These are phyloP conservation scores for Phialemoniopsis sp. DNA, from an alignment of 2,329 filamentous ascomycete genomes.

Conservation along the genomic window DNA sequence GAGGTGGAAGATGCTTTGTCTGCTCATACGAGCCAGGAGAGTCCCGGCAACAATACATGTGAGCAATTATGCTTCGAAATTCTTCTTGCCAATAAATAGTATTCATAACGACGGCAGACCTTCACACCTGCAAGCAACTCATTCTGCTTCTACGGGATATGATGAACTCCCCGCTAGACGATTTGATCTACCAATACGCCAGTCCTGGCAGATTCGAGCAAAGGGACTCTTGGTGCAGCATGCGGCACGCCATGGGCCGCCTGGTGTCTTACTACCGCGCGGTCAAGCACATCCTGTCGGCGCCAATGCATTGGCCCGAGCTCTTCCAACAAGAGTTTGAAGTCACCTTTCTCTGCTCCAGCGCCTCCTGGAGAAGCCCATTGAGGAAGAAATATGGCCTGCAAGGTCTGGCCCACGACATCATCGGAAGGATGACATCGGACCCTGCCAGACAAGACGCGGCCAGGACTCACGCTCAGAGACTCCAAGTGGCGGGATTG, in stretches of 20 bases:
- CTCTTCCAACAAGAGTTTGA: slow-evolving; percentile 9
- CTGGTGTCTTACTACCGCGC: slow-evolving; percentile 9
- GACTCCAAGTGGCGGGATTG: slow-evolving; percentile 7
- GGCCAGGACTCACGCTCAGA: slow-evolving; percentile 3
- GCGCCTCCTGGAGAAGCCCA: neutral
- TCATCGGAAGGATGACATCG: slow-evolving; percentile 10
- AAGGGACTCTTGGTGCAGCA: slow-evolving; percentile 8
- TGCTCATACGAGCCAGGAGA: too few species aligned
- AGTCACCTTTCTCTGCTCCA: slow-evolving; percentile 7
- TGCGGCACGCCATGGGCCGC: slow-evolving; percentile 8
- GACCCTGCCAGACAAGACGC: neutral
- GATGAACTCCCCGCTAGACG: too few species aligned
- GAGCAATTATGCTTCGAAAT: too few species aligned
- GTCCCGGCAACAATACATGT: too few species aligned
- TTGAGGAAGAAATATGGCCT: slow-evolving; percentile 1
- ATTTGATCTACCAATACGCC: too few species aligned
- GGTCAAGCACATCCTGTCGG: slow-evolving; percentile 1
- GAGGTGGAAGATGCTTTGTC: too few species aligned
- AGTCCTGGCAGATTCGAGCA: slow-evolving; percentile 2
- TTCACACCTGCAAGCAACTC: too few species aligned
- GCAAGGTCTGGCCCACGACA: slow-evolving; percentile 8
- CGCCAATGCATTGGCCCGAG: slow-evolving; percentile 4
- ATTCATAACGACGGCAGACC: too few species aligned
- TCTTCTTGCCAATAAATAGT: too few species aligned
- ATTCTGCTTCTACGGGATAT: too few species aligned